These are phyloP conservation scores for Pseudoperonospora humuli DNA, from an alignment of 352 stramenopile species.

Conservation along the genomic window DNA sequence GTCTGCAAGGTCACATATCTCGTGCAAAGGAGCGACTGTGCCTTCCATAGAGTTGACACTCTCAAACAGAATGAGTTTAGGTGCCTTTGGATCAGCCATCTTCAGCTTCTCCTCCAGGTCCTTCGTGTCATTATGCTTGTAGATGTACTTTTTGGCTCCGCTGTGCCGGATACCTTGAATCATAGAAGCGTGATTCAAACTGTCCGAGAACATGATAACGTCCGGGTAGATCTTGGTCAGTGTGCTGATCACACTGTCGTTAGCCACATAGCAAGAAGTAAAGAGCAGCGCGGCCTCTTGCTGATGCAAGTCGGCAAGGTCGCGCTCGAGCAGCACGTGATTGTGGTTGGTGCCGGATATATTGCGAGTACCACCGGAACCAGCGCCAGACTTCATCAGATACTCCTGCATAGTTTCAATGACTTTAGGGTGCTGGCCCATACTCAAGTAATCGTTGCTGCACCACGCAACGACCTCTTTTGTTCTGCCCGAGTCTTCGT, in stretches of 20 bases:
- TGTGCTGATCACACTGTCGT: slow-evolving; percentile 84
- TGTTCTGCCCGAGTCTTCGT: slow-evolving; percentile 50
- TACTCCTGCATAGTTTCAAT: slow-evolving; percentile 79
- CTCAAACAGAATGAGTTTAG: slow-evolving; percentile 84
- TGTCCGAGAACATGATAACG: slow-evolving; percentile 86
- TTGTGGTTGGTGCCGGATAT: slow-evolving; percentile 90
- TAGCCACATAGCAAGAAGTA: slow-evolving; percentile 87
- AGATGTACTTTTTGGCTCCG: slow-evolving; percentile 72
- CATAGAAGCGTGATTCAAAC: slow-evolving; percentile 88
- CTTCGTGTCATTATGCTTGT: slow-evolving; percentile 81
- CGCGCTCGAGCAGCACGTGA: slow-evolving; percentile 79
- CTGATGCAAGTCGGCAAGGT: slow-evolving; percentile 83
- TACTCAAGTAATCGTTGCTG: slow-evolving; percentile 87
- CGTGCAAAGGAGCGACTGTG: slow-evolving; percentile 75
- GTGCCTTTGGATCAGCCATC: slow-evolving; percentile 52
- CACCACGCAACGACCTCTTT: slow-evolving; percentile 88
- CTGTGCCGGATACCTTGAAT: slow-evolving; percentile 82
- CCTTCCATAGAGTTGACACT: slow-evolving; percentile 87
- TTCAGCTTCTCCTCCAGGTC: slow-evolving; percentile 77
- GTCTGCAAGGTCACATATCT: slow-evolving; percentile 82
- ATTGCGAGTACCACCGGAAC: slow-evolving; percentile 83
- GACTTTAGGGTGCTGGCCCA: slow-evolving; percentile 87
- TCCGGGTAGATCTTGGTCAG: slow-evolving; percentile 88
- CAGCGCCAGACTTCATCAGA: slow-evolving; percentile 69
- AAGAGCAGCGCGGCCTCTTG: slow-evolving; percentile 82